Percentiles rank a stretch among this genome's conserved stretches.
Evolutionary conservation across 2,329 filamentous ascomycete species (phyloP).

Genomic region (Atkinsonella texensis): DNA sequence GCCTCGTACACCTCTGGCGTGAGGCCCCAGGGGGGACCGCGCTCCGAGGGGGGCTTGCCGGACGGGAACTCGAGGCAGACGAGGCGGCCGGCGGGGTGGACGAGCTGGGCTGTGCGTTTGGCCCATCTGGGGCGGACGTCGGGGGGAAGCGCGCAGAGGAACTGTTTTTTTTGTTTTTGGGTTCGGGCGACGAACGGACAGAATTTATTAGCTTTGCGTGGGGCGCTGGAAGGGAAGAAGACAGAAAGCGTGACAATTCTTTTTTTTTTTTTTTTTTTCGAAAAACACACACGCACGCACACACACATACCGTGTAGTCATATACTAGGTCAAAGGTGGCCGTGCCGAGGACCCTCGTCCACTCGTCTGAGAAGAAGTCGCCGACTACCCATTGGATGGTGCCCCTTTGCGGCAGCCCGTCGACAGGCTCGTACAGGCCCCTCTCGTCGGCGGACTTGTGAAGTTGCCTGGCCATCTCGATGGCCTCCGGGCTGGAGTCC

Average conservation of each 20-base stretch:
- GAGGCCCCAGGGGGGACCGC: slow-evolving; percentile 63
- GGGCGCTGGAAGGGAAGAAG: no score
- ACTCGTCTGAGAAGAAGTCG: slow-evolving; percentile 56
- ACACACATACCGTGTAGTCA: slow-evolving; percentile 50
- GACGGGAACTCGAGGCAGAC: slow-evolving; percentile 69
- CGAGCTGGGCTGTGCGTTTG: slow-evolving; percentile 35
- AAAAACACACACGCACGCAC: no score
- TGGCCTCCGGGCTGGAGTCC: slow-evolving; percentile 45
- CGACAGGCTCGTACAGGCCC: slow-evolving; percentile 29
- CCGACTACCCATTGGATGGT: slow-evolving; percentile 42
- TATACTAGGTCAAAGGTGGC: slow-evolving; percentile 51
- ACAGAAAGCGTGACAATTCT: no score
- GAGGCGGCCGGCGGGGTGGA: slow-evolving; percentile 37
- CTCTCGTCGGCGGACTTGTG: slow-evolving; percentile 25
- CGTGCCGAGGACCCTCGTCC: slow-evolving; percentile 31
- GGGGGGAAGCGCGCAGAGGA: slow-evolving; percentile 50
- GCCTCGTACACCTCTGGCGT: slow-evolving; percentile 58
- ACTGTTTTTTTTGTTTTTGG: no score
- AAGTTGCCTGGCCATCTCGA: slow-evolving; percentile 34
- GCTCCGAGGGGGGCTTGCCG: slow-evolving; percentile 50
- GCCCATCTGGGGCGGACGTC: slow-evolving; percentile 41
- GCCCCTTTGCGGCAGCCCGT: slow-evolving; percentile 31
- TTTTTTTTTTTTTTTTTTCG: no score
- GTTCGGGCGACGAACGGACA: no score
- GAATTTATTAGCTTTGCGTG: no score